Evolutionary conservation across 768 basidiomycete species (phyloP).

Genomic region (Boletus fagicola): DNA sequence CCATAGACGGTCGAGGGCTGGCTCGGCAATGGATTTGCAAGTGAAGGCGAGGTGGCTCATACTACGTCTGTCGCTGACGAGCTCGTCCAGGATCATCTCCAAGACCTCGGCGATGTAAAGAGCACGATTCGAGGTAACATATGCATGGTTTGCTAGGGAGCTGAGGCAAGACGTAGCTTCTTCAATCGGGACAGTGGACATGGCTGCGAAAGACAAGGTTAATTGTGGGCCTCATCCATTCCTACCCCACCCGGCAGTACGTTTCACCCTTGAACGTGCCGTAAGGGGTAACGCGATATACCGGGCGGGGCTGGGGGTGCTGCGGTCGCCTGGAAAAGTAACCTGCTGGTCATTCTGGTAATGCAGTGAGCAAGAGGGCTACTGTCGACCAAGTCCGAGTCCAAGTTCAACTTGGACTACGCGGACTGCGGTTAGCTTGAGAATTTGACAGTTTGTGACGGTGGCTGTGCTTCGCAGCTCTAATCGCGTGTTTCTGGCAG

Average conservation of each 20-base stretch:
- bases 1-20: constrained; percentile 26
- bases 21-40: constrained; percentile 21
- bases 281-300: constrained; percentile 7
- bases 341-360: not conserved
- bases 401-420: not conserved
- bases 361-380: not conserved
- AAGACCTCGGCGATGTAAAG: constrained; percentile 23
- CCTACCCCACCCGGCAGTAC: not conserved
- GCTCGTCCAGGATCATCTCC: constrained; percentile 24
- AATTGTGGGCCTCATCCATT: too few species aligned
- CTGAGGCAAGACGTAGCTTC: not conserved
- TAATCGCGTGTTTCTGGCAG: constrained; percentile 24
- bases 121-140: constrained; percentile 1
- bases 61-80: constrained; percentile 16
- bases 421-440: not conserved
- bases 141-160: not conserved
- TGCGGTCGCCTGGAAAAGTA: constrained; percentile 1
- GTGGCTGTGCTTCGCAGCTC: constrained; percentile 29
- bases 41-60: constrained; percentile 20
- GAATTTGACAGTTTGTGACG: not conserved
- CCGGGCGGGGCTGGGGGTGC: not conserved
- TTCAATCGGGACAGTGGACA: not conserved
- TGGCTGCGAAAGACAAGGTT: not conserved
- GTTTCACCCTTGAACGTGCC: not conserved
- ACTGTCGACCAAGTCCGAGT: not conserved